phyloP scores from a whole-genome alignment of 805 yeast genomes.

The Barnettozyma wickerhamii region DNA sequence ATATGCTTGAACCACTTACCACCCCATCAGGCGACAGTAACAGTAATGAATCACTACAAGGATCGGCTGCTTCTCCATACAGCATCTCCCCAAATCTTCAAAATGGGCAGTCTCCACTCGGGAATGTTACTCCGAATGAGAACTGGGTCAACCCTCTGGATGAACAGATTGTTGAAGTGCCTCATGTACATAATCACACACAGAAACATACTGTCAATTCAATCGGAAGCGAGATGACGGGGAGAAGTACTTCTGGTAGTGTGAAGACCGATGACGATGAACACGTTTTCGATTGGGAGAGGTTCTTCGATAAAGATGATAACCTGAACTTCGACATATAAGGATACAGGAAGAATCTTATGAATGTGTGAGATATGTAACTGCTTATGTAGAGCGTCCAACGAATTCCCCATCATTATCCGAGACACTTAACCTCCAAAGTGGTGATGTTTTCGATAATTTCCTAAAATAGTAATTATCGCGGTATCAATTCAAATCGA shows the following conservation, averaged over 20 bases:
- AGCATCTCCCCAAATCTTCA: neutral
- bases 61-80: neutral
- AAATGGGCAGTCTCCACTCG: neutral
- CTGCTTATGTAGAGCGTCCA: too few relatives aligned
- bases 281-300: conserved; percentile 25
- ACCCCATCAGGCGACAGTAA: neutral
- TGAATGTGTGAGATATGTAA: too few relatives aligned
- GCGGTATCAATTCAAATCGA: too few relatives aligned
- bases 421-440: too few relatives aligned
- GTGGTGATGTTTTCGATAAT: too few relatives aligned
- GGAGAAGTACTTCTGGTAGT: conserved; percentile 6
- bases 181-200: neutral
- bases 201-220: neutral
- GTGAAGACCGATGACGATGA: conserved; percentile 17
- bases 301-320: conserved; percentile 23
- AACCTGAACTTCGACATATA: conserved; percentile 10
- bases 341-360: too few relatives aligned
- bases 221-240: neutral
- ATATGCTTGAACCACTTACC: conserved; percentile 44
- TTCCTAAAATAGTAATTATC: too few relatives aligned
- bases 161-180: neutral
- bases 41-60: neutral
- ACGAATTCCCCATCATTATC: too few relatives aligned
- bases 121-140: neutral
- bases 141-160: conserved; percentile 4